A percentile compares a stretch with the other conserved stretches of the same genome.
These are phyloP conservation scores for Stemphylium lycopersici DNA, from an alignment of 2,329 filamentous ascomycete species.

Conservation along the genomic window DNA sequence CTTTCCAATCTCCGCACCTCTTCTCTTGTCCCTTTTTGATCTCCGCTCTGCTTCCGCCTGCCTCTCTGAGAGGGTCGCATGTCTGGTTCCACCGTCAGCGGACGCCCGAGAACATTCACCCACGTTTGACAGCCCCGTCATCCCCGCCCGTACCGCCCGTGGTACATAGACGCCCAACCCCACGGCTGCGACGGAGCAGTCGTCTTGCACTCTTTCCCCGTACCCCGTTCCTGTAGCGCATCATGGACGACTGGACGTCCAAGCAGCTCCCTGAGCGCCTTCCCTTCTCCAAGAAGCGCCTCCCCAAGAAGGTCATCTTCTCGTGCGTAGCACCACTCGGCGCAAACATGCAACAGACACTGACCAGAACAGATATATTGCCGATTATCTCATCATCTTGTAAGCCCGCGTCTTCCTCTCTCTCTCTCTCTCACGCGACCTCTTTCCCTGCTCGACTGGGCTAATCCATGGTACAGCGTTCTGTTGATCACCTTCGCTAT, in stretches of 20 bases:
- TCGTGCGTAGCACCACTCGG: slow-evolving; percentile 51
- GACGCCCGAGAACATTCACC: slow-evolving; percentile 15
- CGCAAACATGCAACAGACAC: slow-evolving; percentile 7
- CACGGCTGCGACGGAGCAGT: slow-evolving; percentile 9
- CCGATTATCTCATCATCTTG: slow-evolving; percentile 66
- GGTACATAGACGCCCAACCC: slow-evolving; percentile 4
- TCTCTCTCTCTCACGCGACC: slow-evolving; percentile 39
- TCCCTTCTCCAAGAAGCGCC: slow-evolving; percentile 60
- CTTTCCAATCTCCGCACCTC: slow-evolving; percentile 10
- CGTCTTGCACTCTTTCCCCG: slow-evolving; percentile 2
- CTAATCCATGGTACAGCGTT: slow-evolving; percentile 46
- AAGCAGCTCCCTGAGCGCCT: slow-evolving; percentile 54
- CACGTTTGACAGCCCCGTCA: slow-evolving; percentile 8
- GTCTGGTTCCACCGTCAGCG: slow-evolving; percentile 26
- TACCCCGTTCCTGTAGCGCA: slow-evolving; percentile 29
- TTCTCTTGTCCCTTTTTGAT: slow-evolving; percentile 10
- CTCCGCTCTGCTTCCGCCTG: slow-evolving; percentile 27
- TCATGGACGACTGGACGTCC: slow-evolving; percentile 45
- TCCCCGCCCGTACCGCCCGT: slow-evolving; percentile 10
- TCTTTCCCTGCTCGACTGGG: slow-evolving; percentile 32
- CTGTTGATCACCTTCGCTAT: slow-evolving; percentile 59
- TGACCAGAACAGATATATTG: slow-evolving; percentile 56
- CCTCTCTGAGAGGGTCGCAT: slow-evolving; percentile 39
- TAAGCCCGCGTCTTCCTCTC: slow-evolving; percentile 42
- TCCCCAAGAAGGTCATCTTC: slow-evolving; percentile 58